These are phyloP conservation scores for Vaccinium myrtillus DNA, from an alignment of 148 eudicot species.

Conservation along the genomic window DNA sequence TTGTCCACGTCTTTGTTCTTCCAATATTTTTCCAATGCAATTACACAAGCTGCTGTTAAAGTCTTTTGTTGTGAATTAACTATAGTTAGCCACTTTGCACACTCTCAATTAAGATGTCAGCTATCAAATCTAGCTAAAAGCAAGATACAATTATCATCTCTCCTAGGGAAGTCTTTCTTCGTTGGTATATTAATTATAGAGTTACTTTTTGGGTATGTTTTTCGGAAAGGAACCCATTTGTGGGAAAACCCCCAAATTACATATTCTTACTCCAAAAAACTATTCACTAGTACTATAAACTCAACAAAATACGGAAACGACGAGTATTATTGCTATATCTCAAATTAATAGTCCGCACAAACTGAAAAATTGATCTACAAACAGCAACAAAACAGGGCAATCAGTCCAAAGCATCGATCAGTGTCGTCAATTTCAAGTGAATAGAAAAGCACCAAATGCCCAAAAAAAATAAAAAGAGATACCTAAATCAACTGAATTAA, in stretches of 20 bases:
- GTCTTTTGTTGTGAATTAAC: background rate
- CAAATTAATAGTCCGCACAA: background rate
- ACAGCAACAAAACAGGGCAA: background rate
- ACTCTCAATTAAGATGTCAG: background rate
- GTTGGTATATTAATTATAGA: background rate
- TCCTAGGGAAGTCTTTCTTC: background rate
- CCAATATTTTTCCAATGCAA: too few species aligned
- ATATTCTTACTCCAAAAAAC: background rate
- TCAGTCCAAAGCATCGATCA: conserved; percentile 1
- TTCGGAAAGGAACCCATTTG: background rate
- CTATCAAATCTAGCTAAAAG: background rate
- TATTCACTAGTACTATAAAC: background rate
- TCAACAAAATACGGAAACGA: too few species aligned
- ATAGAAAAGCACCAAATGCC: background rate
- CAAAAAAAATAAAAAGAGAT: background rate
- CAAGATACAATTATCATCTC: background rate
- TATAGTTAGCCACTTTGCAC: background rate
- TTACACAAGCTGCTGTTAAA: background rate
- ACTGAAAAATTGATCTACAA: background rate
- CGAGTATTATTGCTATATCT: too few species aligned
- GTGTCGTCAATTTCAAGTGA: background rate
- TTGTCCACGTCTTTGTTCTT: too few species aligned
- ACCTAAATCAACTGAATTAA: conserved; percentile 11
- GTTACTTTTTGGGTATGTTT: background rate
- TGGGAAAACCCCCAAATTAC: background rate